These are phyloP conservation scores for Pythium graminicola DNA, from an alignment of 352 stramenopile species.

Conservation along the genomic window DNA sequence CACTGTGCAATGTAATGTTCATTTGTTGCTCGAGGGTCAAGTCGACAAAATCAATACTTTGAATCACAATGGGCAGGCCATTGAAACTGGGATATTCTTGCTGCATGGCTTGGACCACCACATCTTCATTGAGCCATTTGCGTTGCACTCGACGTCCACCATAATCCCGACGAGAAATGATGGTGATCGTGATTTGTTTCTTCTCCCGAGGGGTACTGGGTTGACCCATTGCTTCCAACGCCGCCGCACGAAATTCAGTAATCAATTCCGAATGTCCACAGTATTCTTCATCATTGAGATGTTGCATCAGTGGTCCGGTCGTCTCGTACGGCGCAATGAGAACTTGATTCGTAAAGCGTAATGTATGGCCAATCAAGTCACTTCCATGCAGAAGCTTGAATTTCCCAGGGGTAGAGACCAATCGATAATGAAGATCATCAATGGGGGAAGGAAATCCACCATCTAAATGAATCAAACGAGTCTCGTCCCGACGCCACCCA, in stretches of 20 bases:
- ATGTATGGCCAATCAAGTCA: conserved; percentile 24
- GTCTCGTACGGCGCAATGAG: conserved; percentile 47
- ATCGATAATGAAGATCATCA: conserved; percentile 20
- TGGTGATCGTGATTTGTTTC: conserved; percentile 12
- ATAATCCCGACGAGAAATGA: conserved; percentile 24
- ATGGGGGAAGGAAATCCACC: conserved; percentile 21
- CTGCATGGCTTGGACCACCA: conserved; percentile 15
- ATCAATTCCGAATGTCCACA: conserved; percentile 51
- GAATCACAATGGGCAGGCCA: conserved; percentile 29
- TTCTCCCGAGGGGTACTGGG: neutral
- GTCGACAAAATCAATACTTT: conserved; percentile 59
- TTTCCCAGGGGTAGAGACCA: conserved; percentile 11
- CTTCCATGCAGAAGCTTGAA: conserved; percentile 16
- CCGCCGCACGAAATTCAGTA: conserved; percentile 32
- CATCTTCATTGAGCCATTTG: conserved; percentile 28
- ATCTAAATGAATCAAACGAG: conserved; percentile 28
- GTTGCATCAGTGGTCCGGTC: conserved; percentile 57
- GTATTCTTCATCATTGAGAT: conserved; percentile 55
- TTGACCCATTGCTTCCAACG: conserved; percentile 2
- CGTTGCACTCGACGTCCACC: conserved; percentile 20
- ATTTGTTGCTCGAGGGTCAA: conserved; percentile 59
- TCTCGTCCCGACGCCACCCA: conserved; percentile 3
- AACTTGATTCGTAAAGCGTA: conserved; percentile 33
- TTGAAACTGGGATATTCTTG: conserved; percentile 10
- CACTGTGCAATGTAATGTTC: conserved; percentile 46